Evolutionary conservation across 2,329 filamentous ascomycete species (phyloP), one percentile per base, ranked within the genome.

Genomic region (Thelonectria discophora): DNA sequence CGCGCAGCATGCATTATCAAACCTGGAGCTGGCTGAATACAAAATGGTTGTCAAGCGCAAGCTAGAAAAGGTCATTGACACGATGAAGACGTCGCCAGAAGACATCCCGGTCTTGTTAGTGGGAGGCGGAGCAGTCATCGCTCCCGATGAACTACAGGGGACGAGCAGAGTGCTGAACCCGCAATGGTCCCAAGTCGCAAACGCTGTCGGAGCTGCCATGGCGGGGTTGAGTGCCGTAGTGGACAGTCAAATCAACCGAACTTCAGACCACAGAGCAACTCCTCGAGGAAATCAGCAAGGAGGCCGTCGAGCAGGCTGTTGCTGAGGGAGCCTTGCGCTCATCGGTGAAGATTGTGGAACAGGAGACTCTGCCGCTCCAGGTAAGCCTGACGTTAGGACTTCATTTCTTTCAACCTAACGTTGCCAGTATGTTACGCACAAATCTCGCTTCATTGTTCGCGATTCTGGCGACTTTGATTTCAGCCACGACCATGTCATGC

Each of bases 141-240:
- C 84, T 0, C 86, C 86, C 0, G 78, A 84, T 37, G 72, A 80
- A n/a, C 76, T 89, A 0, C 75, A 77, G 32, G 86, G 86, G 1
- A 86, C 86, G 9, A 85, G 83, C 61, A 78, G 75, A 32, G 83
- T 89, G 1, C 73, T 87, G 46, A 86, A 84, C 64, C 86, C 86
- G 0, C 75, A 80, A 42, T 87, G 81, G 77, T 83, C 85, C 2
- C 82, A 81, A 3, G 85, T 89, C 2, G 87, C 88, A 9, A 90
- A 90, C 68, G 87, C 87, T 0, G 86, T 90, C 10, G 87, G 87
- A 2, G 87, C 87, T 9, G 87, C 87, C 1, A 87, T 86, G 59
- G 85, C 86, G 1, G 77, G 84, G 40, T 85, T 89, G 2, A 87
- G 84, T 60, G 81, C 82, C 1, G 80, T 83, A 0, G 77, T 84